Base-by-base conservation (phyloP, 176 grass and related monocot genomes). In the Zoysia japonica region DNA sequence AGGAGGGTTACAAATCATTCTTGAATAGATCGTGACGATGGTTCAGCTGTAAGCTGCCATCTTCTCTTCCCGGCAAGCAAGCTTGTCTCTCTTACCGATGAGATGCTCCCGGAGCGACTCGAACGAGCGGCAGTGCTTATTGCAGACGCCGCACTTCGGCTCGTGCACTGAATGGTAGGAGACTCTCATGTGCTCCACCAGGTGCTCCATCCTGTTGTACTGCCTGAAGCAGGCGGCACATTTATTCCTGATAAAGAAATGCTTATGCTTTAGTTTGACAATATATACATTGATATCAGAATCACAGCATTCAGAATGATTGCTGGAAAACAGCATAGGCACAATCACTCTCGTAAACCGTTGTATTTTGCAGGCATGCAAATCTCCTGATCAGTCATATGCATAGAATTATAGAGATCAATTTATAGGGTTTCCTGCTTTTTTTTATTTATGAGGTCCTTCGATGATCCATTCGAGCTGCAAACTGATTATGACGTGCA, bases 61-160 rank as follows among this genome's bases (percentile, higher is more conserved):
- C 1, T 39, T 10, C 28, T 46, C 4, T 14, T 59, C 17, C 5
- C 52, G 15, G 14, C 52, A 55, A 28, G 28, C 1, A 57, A 20
- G 52, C 52, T 28, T 28, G 28, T 28, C 2, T 16, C 28, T 28
- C 54, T 71, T 70, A 93, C 94, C 94, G 43, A 97, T 97, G 72
- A 97, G 90, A 79, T 97, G 91, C 72, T 97, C 94, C 76, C 94
- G 85, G 69, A 97, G 91, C 0, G 94, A 97, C 67, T 97, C 94
- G 50, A 91, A 91, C 41, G 87, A 97, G 37, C 94, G 92, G 80
- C 94, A 97, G 80, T 97, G 94, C 79, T 97, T 97, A 46, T 82
- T 28, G 79, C 91, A 97, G 9, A 86, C 74, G 71, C 94, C 89
- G 76, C 94, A 97, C 85, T 70, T 91, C 66, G 91, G 87, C 80